Evolutionary conservation across 2,329 filamentous ascomycete species (phyloP), one percentile per base, ranked within the genome.

Genomic region (Venturia nashicola): DNA sequence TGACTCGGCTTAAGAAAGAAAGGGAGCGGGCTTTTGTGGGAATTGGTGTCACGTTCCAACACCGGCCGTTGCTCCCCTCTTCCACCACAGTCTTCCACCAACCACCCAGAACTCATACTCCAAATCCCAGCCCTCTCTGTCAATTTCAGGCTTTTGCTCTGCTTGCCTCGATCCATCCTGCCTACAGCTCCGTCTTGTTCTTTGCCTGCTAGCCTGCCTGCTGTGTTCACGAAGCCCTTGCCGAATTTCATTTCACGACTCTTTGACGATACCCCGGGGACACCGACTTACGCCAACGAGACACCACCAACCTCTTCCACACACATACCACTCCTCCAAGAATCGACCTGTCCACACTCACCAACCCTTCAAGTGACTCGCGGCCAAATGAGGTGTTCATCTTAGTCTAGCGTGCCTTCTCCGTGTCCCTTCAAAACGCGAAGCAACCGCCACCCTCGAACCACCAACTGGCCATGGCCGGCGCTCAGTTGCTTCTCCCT

Each of bases 361-460:
- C 39, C 27, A 6, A 18, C 7, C 0, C 51, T n/a, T 5, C 51
- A 34, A 36, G 51, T 9, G 27, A 57, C 18, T 18, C 32, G 51
- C 51, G 32, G 51, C 23, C 51, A 57, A 54, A 54, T 54, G 48
- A 54, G 27, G 11, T 36, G 16, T 36, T 57, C 51, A 9, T 34
- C 32, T 18, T 57, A 57, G 51, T 32, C 48, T 55, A 55, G 48
- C 48, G 46, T 51, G 27, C 51, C 51, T 57, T 57, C 51, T 57
- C 32, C 32, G 51, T 57, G 51, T 57, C 51, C 39, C 51, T 36
- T 36, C 48, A 54, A 36, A 57, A 57, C 51, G 14, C 32, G 51
- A 51, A 55, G 51, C 51, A 57, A 5, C 51, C 51, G 32, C 51
- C 51, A 57, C 51, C 48, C 27, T 36, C 51, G n/a, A 54, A 36